Conservation (phyloP, 306 rosid species). For the Prunus dulcis region DNA sequence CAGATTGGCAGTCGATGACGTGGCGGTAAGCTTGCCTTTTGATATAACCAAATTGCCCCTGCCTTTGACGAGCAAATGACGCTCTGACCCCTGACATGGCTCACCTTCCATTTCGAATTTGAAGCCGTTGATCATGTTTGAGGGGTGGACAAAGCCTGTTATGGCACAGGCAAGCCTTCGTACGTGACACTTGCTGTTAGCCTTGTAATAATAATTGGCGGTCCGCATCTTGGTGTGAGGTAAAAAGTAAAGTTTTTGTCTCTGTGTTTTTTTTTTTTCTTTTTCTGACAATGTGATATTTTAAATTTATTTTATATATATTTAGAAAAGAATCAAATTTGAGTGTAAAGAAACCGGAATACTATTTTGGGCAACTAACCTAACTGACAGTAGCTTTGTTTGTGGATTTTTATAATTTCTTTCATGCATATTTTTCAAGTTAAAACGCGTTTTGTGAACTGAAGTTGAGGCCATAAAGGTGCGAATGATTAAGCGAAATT, state of each 20-base stretch:
- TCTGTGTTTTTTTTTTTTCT: neutral
- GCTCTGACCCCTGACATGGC: neutral
- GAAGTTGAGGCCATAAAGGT: neutral
- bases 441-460: neutral
- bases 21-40: slow-evolving; percentile 27
- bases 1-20: slow-evolving; percentile 42
- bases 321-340: too few relatives aligned
- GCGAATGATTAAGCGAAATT: neutral
- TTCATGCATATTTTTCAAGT: neutral
- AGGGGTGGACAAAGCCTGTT: neutral
- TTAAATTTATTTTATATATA: too few relatives aligned
- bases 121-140: slow-evolving; percentile 44
- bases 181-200: neutral
- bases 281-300: too few relatives aligned
- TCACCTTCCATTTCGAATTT: slow-evolving; percentile 37
- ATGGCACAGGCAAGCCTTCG: neutral
- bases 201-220: neutral
- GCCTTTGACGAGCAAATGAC: neutral
- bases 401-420: too few relatives aligned
- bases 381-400: too few relatives aligned
- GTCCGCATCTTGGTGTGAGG: slow-evolving; percentile 6
- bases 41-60: slow-evolving; percentile 2
- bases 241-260: neutral
- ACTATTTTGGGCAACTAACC: too few relatives aligned
- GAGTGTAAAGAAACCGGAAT: too few relatives aligned